These are phyloP conservation scores for Huntiella moniliformis DNA, from an alignment of 2,329 filamentous ascomycete species.

Conservation along the genomic window DNA sequence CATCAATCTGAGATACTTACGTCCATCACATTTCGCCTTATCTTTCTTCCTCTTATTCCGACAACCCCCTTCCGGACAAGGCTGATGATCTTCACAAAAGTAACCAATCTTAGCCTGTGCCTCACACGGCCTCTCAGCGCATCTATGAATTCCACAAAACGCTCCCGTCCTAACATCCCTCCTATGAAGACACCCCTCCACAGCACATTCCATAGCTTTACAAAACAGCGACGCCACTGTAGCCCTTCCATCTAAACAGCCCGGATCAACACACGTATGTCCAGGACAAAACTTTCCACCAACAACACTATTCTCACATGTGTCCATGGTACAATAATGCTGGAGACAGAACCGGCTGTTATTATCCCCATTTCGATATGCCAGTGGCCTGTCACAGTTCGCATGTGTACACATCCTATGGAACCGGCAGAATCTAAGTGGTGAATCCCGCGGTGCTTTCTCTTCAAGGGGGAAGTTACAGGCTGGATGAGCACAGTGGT, in stretches of 20 bases:
- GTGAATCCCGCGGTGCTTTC: background rate
- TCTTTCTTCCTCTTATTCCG: background rate
- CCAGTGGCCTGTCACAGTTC: constrained; percentile 13
- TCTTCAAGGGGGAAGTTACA: constrained; percentile 12
- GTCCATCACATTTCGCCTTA: background rate
- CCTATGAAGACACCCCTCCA: constrained; percentile 13
- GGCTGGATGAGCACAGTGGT: constrained; percentile 13
- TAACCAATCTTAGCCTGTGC: background rate
- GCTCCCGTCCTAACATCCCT: constrained; percentile 3
- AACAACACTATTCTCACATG: background rate
- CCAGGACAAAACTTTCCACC: background rate
- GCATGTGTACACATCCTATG: constrained; percentile 13
- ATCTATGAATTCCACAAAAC: constrained; percentile 4
- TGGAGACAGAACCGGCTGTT: constrained; percentile 9
- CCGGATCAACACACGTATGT: background rate
- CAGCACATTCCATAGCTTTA: constrained; percentile 13
- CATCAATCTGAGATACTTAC: background rate
- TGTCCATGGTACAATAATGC: constrained; percentile 5
- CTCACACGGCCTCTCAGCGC: background rate
- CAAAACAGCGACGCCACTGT: constrained; percentile 12
- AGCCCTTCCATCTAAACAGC: background rate
- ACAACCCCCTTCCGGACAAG: constrained; percentile 7
- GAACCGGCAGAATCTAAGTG: constrained; percentile 14
- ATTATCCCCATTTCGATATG: background rate
- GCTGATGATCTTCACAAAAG: constrained; percentile 2